Conservation (phyloP, 495 filamentous ascomycete genomes). For the Penicillium cataractarum region DNA sequence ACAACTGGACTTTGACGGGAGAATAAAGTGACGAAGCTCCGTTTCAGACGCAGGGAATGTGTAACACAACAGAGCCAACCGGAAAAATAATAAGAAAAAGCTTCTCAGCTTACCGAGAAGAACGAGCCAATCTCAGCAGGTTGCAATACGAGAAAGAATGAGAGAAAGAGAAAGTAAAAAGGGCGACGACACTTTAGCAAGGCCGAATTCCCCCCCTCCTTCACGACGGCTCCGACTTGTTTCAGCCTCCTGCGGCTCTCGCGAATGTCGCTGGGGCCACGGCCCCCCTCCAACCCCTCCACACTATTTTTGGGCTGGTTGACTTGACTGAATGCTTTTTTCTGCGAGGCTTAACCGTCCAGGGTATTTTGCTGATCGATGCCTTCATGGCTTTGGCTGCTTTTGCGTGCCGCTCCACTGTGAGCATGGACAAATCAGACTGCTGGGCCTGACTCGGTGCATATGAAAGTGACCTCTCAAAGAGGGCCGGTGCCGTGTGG, state of each 20-base stretch:
- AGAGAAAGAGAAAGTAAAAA: conserved; percentile 8
- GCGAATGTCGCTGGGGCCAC: conserved; percentile 1
- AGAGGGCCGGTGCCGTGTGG: conserved; percentile 1
- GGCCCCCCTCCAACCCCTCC: conserved; percentile 8
- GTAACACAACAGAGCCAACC: neutral
- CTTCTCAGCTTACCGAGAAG: neutral
- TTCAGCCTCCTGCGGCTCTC: conserved; percentile 38
- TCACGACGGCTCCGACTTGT: conserved; percentile 15
- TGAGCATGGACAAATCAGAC: conserved; percentile 6
- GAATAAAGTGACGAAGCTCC: neutral
- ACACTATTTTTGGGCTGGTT: conserved; percentile 8
- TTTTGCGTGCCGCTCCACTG: neutral
- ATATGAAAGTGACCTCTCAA: neutral
- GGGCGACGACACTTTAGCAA: conserved; percentile 3
- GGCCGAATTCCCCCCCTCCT: neutral
- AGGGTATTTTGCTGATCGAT: conserved; percentile 9
- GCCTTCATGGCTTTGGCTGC: neutral
- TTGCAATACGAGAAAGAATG: conserved; percentile 5
- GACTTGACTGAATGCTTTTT: neutral
- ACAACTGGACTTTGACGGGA: neutral
- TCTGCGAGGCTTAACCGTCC: neutral
- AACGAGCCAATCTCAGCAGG: conserved; percentile 3
- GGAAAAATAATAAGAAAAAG: neutral
- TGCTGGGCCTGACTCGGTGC: neutral
- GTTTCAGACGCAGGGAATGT: conserved; percentile 4